Base-by-base conservation (phyloP, 176 grass and related monocot genomes). In the Musa schizocarpa region DNA sequence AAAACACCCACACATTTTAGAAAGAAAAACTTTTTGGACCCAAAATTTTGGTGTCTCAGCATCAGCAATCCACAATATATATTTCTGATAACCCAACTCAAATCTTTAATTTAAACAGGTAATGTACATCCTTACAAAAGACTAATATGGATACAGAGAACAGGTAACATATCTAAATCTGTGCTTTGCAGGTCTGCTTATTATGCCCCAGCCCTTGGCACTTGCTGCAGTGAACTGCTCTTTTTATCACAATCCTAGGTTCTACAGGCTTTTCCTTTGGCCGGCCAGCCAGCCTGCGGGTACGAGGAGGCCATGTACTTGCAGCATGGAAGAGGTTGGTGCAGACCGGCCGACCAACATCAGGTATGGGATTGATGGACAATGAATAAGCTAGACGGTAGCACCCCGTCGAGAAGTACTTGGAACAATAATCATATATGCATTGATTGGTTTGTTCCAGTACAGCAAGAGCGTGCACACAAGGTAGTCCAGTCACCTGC, bases 341-440 rank as follows among this genome's bases (percentile, higher is more conserved):
- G 59, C 62, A 82, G 87, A 84, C 22, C 10, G 78, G 86, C 61
- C 68, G 81, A 78, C 82, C 87, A 65, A 82, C 80, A 84, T 94
- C 95, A 72, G 95, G 90, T 74, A 94, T 99, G 12, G 90, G 95
- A 65, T 94, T 99, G 83, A 99, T 99, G 0, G 95, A 89, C 76
- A 88, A 75, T 53, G 90, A 82, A 25, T 94, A 99, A 17, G 90
- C 83, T 21, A 89, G 54, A 1, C 84, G 86, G 77, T 99, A 99
- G 54, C 65, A 84, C 53, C 86, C 88, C 0, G 84, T 84, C 1
- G 58, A 91, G 85, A 94, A 99, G 74, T 99, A 99, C 61, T 92
- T 87, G 11, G 71, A 24, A 66, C 95, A 94, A 75, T 89, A 99
- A 53, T 99, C 90, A 63, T 91, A 91, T 49, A 88, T 13, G 52